Evolutionary conservation across 2,329 filamentous ascomycete genomes (phyloP).

Genomic region (Curvularia eragrostidis): DNA sequence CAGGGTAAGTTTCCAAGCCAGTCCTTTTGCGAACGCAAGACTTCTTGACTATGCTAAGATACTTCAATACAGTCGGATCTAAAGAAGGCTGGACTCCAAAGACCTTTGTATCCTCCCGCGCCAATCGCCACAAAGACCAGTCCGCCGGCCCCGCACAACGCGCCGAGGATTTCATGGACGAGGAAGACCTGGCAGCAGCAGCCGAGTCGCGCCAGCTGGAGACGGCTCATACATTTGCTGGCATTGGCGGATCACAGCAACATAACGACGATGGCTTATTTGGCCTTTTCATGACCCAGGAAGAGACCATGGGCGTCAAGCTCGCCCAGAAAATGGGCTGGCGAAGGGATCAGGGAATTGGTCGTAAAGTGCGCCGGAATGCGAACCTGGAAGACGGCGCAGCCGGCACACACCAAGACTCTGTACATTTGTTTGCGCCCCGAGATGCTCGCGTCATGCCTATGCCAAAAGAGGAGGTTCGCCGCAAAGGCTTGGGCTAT

Average conservation of each 20-base stretch:
- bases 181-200: slow-evolving; percentile 88
- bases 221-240: slow-evolving; percentile 75
- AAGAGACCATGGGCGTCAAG: slow-evolving; percentile 86
- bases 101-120: slow-evolving; percentile 88
- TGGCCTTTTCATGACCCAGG: slow-evolving; percentile 73
- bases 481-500: slow-evolving; percentile 72
- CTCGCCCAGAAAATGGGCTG: slow-evolving; percentile 93
- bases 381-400: slow-evolving; percentile 68
- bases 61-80: slow-evolving; percentile 97
- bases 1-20: slow-evolving; percentile 70
- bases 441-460: slow-evolving; percentile 75
- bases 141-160: slow-evolving; percentile 64
- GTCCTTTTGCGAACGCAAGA: slow-evolving; percentile 26
- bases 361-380: slow-evolving; percentile 79
- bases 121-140: slow-evolving; percentile 74
- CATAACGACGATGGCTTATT: slow-evolving; percentile 63
- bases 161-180: slow-evolving; percentile 96
- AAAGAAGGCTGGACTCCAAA: slow-evolving; percentile 98
- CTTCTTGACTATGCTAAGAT: slow-evolving; percentile 63
- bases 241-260: slow-evolving; percentile 71
- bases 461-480: slow-evolving; percentile 70
- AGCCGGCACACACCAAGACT: slow-evolving; percentile 50
- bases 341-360: slow-evolving; percentile 91
- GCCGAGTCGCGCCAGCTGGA: slow-evolving; percentile 78
- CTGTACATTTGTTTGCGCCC: slow-evolving; percentile 80